A percentile compares a stretch with the other conserved stretches of the same genome.
Conservation (phyloP, 192 early-diverging fungal genomes). For the Linnemannia zychae region DNA sequence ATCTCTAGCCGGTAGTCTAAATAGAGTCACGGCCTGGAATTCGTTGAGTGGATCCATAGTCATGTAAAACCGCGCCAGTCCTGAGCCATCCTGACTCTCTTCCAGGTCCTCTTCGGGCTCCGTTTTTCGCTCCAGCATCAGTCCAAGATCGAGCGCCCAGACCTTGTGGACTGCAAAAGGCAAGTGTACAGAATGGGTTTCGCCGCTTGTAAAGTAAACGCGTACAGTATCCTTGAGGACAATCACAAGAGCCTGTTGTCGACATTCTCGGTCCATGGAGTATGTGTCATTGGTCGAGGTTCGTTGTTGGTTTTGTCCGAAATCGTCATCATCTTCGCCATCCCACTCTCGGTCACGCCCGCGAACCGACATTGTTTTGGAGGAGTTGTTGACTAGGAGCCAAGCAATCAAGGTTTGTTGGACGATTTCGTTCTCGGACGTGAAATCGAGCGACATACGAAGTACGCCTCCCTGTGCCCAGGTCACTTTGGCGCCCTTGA, state of each 20-base stretch:
- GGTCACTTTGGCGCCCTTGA: slow-evolving; percentile 42
- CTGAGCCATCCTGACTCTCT: background rate
- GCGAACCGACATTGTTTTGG: background rate
- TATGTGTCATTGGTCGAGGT: background rate
- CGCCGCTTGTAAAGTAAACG: slow-evolving; percentile 56
- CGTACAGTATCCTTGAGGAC: slow-evolving; percentile 44
- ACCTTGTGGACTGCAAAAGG: slow-evolving; percentile 57
- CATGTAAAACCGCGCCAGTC: slow-evolving; percentile 57
- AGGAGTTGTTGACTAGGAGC: slow-evolving; percentile 41
- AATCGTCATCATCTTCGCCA: slow-evolving; percentile 6
- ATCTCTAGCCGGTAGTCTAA: slow-evolving; percentile 11
- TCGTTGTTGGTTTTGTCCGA: background rate
- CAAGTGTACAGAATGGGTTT: slow-evolving; percentile 46
- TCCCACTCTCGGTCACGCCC: slow-evolving; percentile 23
- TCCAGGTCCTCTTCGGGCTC: slow-evolving; percentile 24
- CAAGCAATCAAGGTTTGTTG: slow-evolving; percentile 59
- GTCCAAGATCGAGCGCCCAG: slow-evolving; percentile 63
- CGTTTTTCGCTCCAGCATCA: slow-evolving; percentile 54
- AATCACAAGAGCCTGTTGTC: slow-evolving; percentile 50
- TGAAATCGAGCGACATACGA: slow-evolving; percentile 50
- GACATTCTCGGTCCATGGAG: slow-evolving; percentile 17
- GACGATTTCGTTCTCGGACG: slow-evolving; percentile 41
- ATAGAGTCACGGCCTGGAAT: slow-evolving; percentile 53
- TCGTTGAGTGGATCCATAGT: slow-evolving; percentile 63
- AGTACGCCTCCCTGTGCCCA: slow-evolving; percentile 57